Conservation (phyloP, 2,329 filamentous ascomycete species). For the Trichoderma hamatum region DNA sequence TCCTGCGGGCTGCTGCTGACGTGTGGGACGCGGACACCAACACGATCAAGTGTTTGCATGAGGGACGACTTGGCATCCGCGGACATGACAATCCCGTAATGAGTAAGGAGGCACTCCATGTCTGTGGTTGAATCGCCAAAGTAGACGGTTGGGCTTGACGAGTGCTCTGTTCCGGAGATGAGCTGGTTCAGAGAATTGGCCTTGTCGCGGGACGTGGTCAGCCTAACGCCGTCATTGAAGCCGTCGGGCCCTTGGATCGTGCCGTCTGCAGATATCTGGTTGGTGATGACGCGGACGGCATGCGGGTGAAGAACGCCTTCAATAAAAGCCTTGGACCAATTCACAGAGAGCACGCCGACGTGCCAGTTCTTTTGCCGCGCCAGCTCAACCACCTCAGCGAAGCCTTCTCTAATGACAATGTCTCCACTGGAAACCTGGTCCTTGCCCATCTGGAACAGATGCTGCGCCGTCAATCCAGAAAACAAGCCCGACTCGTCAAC, state of each 20-base stretch:
- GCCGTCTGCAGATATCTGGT: constrained; percentile 46
- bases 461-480: constrained; percentile 39
- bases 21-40: constrained; percentile 46
- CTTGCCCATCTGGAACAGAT: constrained; percentile 45
- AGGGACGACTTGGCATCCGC: constrained; percentile 41
- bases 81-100: constrained; percentile 52
- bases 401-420: constrained; percentile 46
- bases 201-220: constrained; percentile 52
- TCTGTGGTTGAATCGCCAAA: constrained; percentile 63
- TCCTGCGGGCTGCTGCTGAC: constrained; percentile 34
- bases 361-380: constrained; percentile 40
- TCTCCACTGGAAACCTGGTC: constrained; percentile 40
- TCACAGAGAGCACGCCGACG: constrained; percentile 54
- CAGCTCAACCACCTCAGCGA: constrained; percentile 39
- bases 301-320: constrained; percentile 45
- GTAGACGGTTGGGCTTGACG: constrained; percentile 41
- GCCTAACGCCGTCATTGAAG: constrained; percentile 30
- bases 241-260: constrained; percentile 46
- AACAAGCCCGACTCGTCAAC: constrained; percentile 52
- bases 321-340: constrained; percentile 55
- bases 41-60: constrained; percentile 42
- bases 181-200: constrained; percentile 35
- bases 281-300: constrained; percentile 47
- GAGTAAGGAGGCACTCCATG: constrained; percentile 54
- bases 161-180: neutral